Evolutionary conservation across 768 basidiomycete species (phyloP).

Genomic region (Auricularia sp.): DNA sequence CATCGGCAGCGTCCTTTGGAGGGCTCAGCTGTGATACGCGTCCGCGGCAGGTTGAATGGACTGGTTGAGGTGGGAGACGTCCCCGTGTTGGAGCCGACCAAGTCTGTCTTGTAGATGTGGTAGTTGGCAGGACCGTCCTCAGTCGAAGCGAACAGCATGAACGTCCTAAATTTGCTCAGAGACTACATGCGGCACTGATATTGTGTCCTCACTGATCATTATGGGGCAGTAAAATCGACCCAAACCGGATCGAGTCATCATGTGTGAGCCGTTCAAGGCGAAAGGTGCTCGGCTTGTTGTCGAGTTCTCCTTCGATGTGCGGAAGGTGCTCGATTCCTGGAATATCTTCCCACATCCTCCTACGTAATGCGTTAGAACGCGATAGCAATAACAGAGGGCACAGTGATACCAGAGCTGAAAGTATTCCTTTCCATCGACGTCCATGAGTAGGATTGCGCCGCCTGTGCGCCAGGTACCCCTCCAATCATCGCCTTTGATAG

Average conservation of each 20-base stretch:
- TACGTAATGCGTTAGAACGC: conserved; percentile 5
- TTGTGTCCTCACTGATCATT: conserved; percentile 26
- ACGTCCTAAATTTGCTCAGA: conserved; percentile 12
- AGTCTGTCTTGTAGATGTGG: conserved; percentile 26
- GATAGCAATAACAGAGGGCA: background rate
- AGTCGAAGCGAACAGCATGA: conserved; percentile 33
- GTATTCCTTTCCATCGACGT: conserved; percentile 16
- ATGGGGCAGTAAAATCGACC: conserved; percentile 20
- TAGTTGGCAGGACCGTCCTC: conserved; percentile 32
- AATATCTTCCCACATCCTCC: conserved; percentile 36
- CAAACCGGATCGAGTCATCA: conserved; percentile 25
- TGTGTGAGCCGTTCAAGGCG: conserved; percentile 35
- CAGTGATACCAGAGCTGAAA: conserved; percentile 31
- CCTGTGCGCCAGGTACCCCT: conserved; percentile 22
- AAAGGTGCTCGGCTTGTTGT: conserved; percentile 30
- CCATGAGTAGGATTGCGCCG: conserved; percentile 10
- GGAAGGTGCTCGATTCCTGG: conserved; percentile 20
- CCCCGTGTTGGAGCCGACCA: conserved; percentile 24
- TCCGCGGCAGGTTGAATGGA: conserved; percentile 25
- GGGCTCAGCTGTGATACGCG: conserved; percentile 24
- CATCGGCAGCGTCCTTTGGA: conserved; percentile 18
- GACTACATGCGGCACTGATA: too few species aligned
- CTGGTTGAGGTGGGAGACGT: conserved; percentile 15
- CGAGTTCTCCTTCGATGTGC: conserved; percentile 28
- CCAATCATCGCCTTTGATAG: conserved; percentile 33